Percentiles rank a stretch among this genome's conserved stretches.
Conservation (phyloP, 2,329 filamentous ascomycete genomes). For the Fusarium coffeatum region DNA sequence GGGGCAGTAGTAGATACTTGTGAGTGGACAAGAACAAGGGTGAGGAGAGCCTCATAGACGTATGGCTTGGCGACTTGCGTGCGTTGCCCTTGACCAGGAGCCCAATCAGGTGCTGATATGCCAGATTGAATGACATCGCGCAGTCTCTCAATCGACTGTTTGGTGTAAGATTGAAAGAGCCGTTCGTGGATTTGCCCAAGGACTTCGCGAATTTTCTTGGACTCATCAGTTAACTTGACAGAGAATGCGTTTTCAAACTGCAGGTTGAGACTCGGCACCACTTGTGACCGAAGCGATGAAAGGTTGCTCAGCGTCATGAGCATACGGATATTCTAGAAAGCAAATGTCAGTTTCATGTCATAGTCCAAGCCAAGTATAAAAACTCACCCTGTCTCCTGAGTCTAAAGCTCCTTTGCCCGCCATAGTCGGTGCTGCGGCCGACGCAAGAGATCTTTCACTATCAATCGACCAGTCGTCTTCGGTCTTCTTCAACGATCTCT, state of each 20-base stretch:
- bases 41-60: constrained; percentile 86
- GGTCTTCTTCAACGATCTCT: constrained; percentile 74
- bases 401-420: constrained; percentile 63
- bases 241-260: constrained; percentile 95
- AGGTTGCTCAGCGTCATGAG: constrained; percentile 94
- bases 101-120: constrained; percentile 78
- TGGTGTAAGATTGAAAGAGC: constrained; percentile 92
- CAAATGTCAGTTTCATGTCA: constrained; percentile 42
- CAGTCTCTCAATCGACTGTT: constrained; percentile 76
- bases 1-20: constrained; percentile 85
- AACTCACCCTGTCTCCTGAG: constrained; percentile 66
- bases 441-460: constrained; percentile 55
- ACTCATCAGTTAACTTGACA: constrained; percentile 93
- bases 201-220: constrained; percentile 90
- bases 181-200: constrained; percentile 89
- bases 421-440: constrained; percentile 50
- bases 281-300: constrained; percentile 80
- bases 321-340: constrained; percentile 83
- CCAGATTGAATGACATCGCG: constrained; percentile 77
- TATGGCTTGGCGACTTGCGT: constrained; percentile 87
- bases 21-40: constrained; percentile 89
- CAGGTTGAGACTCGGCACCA: constrained; percentile 88
- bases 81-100: constrained; percentile 64
- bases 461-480: constrained; percentile 71
- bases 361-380: constrained; percentile 4